Base-by-base conservation (phyloP, 805 yeast species). In the Saturnispora serradocipensis region DNA sequence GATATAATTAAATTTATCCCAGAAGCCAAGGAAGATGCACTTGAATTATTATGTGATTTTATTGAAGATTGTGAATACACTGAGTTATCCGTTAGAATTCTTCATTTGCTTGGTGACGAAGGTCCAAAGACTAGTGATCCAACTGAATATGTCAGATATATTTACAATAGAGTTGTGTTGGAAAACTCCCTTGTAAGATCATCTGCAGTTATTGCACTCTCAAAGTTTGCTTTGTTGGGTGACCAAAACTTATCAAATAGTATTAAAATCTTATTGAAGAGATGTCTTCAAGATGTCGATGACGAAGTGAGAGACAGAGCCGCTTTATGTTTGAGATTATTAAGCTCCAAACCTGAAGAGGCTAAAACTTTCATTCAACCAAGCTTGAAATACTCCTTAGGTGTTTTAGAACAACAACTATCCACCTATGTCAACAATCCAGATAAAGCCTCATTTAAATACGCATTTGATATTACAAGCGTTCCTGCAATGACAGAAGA, bases 261-360 rank as follows among this genome's bases (percentile, higher is more conserved):
- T 50, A 86, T 91, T 59, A 76, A 76, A 59, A 84, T 86, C 54
- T 75, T 93, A 60, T 77, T 93, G 59, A 75, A 76, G 54, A 82
- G 97, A 71, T 88, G 96, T 59, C 77, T 89, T 58, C 86, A 79
- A 58, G 99, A 91, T 68, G 78, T 75, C 44, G 97, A 91, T 67
- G 99, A 91, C 69, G 99, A 91, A 70, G 99, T 93, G 34, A 88
- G 99, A 74, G 99, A 91, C 67, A 83, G 99, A 67, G 97, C 99
- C 9, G 86, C 95, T 2, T 73, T 91, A 59, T 84, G 96, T 2
- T 75, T 91, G 63, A 77, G 80, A 57, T 79, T 89, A 55, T 76
- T 87, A 32, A 64, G 74, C 7, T 63, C 71, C 8, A 64, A 65
- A 32, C 70, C 70, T 25, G 65, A 67, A 48, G 67, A 68, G 20